A percentile compares a stretch with the other conserved stretches of the same genome.
Evolutionary conservation across 106 monocot species (phyloP).

Genomic region (Narthecium ossifragum): DNA sequence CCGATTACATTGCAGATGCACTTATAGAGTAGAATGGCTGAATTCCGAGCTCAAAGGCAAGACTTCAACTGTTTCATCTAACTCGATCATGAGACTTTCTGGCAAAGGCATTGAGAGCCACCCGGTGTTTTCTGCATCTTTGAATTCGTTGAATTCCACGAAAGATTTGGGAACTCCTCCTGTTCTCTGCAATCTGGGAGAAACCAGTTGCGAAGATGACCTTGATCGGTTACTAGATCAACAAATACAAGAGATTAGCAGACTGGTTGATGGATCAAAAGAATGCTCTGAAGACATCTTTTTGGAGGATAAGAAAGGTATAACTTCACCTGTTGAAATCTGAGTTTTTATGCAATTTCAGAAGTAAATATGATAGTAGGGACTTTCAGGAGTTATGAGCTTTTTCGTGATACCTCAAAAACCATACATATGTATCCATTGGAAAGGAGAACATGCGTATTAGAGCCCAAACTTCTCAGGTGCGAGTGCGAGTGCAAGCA

Average conservation of each 20-base stretch:
- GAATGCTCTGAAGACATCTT: slow-evolving; percentile 15
- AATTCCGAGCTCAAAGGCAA: slow-evolving; percentile 22
- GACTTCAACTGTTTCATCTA: slow-evolving; percentile 35
- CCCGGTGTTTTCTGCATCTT: slow-evolving; percentile 30
- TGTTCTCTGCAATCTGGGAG: slow-evolving; percentile 15
- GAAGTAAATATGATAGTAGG: too few species aligned
- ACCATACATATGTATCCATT: too few species aligned
- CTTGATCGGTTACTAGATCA: slow-evolving; percentile 28
- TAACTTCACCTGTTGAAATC: not conserved
- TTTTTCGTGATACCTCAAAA: too few species aligned
- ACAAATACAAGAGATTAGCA: slow-evolving; percentile 54
- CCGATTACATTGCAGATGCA: slow-evolving; percentile 56
- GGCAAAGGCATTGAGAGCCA: slow-evolving; percentile 33
- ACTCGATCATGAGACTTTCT: slow-evolving; percentile 36
- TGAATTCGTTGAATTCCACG: slow-evolving; percentile 17
- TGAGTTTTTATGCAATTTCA: too few species aligned
- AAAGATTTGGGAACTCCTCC: slow-evolving; percentile 16
- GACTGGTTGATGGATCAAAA: slow-evolving; percentile 22
- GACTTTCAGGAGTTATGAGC: too few species aligned
- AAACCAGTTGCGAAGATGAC: slow-evolving; percentile 23
- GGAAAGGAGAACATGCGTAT: too few species aligned
- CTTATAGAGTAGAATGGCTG: slow-evolving; percentile 54
- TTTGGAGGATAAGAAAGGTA: slow-evolving; percentile 19
- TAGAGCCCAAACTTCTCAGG: too few species aligned
- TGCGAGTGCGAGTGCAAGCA: too few species aligned